Evolutionary conservation across 1,284 basidiomycete genomes (phyloP).

Genomic region (Meripilus lineatus): DNA sequence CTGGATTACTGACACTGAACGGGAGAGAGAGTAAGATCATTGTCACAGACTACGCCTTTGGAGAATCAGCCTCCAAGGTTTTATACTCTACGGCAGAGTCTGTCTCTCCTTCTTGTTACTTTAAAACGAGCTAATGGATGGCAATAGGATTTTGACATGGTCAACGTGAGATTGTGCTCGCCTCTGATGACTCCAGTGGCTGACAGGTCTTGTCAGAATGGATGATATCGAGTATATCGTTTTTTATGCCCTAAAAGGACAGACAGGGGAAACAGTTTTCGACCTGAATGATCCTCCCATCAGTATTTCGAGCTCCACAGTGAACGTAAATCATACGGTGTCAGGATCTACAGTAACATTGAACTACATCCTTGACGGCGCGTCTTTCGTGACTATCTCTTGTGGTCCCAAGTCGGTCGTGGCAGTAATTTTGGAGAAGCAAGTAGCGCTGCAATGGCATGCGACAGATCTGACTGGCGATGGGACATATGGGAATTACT

Average conservation of each 20-base stretch:
- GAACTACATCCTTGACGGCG: conserved; percentile 32
- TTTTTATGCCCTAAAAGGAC: conserved; percentile 37
- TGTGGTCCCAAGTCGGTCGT: conserved; percentile 26
- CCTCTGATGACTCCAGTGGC: neutral
- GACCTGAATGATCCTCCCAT: conserved; percentile 22
- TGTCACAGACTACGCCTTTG: conserved; percentile 45
- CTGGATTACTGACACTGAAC: conserved; percentile 36
- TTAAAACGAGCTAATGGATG: too few relatives aligned
- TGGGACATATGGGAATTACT: conserved; percentile 38
- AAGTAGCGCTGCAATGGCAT: conserved; percentile 42
- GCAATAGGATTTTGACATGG: conserved; percentile 40
- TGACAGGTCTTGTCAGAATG: conserved; percentile 24
- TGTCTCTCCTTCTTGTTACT: too few relatives aligned
- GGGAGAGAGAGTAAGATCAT: conserved; percentile 47
- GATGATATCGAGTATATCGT: conserved; percentile 37
- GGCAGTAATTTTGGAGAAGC: conserved; percentile 40
- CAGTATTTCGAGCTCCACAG: too few relatives aligned
- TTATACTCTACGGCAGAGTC: conserved; percentile 47
- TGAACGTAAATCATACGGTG: conserved; percentile 26
- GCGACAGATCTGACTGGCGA: conserved; percentile 37
- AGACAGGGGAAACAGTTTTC: conserved; percentile 41
- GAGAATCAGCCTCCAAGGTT: conserved; percentile 28
- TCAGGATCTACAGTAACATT: conserved; percentile 33
- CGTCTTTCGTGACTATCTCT: conserved; percentile 31
- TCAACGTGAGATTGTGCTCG: conserved; percentile 31